Evolutionary conservation across 2,329 filamentous ascomycete species (phyloP).

Genomic region (Fusarium torulosum): DNA sequence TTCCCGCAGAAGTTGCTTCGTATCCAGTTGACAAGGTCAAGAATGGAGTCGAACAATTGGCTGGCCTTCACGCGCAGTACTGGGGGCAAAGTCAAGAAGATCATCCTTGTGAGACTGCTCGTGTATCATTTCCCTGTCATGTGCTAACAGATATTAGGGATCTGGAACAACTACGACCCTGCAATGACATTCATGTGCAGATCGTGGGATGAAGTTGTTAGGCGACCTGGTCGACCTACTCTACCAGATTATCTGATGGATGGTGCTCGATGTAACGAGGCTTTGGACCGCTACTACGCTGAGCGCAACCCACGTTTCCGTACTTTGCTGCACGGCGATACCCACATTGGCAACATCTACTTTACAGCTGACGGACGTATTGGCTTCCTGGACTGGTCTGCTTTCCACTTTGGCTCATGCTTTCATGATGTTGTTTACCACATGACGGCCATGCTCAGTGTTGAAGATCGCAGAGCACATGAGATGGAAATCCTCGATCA

Average conservation of each 20-base stretch:
- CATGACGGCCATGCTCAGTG: conserved; percentile 54
- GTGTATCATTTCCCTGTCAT: not conserved
- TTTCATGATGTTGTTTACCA: conserved; percentile 60
- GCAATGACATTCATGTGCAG: conserved; percentile 52
- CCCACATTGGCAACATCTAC: conserved; percentile 60
- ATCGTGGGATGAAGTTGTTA: conserved; percentile 50
- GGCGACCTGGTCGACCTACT: conserved; percentile 47
- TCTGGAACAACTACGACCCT: conserved; percentile 55
- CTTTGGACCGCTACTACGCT: conserved; percentile 54
- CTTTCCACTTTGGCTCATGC: conserved; percentile 56
- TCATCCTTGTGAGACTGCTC: conserved; percentile 42
- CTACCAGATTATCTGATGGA: conserved; percentile 56
- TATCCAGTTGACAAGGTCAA: conserved; percentile 52
- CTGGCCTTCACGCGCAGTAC: conserved; percentile 56
- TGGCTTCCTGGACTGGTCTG: conserved; percentile 59
- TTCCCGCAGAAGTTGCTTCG: conserved; percentile 50
- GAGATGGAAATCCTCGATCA: conserved; percentile 52
- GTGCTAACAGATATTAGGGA: conserved; percentile 32
- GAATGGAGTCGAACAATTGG: conserved; percentile 56
- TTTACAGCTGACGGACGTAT: conserved; percentile 52
- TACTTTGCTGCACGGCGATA: conserved; percentile 59
- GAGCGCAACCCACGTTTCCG: conserved; percentile 55
- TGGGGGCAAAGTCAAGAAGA: conserved; percentile 50
- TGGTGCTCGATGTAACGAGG: conserved; percentile 51
- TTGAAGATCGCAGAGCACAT: conserved; percentile 56